Evolutionary conservation across 1,284 basidiomycete species (phyloP).

Genomic region (Trichosporon ovoides): DNA sequence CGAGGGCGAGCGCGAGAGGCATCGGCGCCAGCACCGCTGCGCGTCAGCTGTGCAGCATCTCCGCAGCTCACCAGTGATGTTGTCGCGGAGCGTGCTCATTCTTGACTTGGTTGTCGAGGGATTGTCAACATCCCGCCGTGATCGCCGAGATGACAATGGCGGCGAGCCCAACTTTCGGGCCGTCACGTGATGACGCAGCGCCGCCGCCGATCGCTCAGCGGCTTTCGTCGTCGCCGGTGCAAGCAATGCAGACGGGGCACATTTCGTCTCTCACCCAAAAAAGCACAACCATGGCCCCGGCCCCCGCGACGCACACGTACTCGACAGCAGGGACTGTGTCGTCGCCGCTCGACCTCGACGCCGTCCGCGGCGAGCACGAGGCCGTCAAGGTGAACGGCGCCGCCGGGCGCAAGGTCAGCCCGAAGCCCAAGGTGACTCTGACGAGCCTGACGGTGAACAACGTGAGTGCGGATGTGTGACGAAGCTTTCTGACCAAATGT

Average conservation of each 20-base stretch:
- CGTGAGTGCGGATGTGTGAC: conserved; percentile 28
- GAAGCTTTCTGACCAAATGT: neutral
- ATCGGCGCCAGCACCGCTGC: conserved; percentile 12
- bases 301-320: conserved; percentile 23
- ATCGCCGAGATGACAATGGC: neutral
- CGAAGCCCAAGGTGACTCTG: conserved; percentile 46
- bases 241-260: too few relatives aligned
- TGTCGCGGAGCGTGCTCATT: conserved; percentile 17
- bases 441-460: conserved; percentile 48
- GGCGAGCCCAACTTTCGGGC: too few relatives aligned
- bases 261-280: neutral
- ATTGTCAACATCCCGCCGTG: neutral
- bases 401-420: conserved; percentile 29
- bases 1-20: conserved; percentile 14
- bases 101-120: neutral
- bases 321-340: conserved; percentile 44
- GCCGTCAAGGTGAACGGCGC: conserved; percentile 27
- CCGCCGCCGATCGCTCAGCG: too few relatives aligned
- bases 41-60: neutral
- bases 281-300: conserved; percentile 4
- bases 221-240: too few relatives aligned
- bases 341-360: conserved; percentile 38
- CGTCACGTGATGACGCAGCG: neutral
- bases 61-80: conserved; percentile 7
- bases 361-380: conserved; percentile 35